Evolutionary conservation across 1,284 basidiomycete species (phyloP).

Genomic region (Pascua guehoae): DNA sequence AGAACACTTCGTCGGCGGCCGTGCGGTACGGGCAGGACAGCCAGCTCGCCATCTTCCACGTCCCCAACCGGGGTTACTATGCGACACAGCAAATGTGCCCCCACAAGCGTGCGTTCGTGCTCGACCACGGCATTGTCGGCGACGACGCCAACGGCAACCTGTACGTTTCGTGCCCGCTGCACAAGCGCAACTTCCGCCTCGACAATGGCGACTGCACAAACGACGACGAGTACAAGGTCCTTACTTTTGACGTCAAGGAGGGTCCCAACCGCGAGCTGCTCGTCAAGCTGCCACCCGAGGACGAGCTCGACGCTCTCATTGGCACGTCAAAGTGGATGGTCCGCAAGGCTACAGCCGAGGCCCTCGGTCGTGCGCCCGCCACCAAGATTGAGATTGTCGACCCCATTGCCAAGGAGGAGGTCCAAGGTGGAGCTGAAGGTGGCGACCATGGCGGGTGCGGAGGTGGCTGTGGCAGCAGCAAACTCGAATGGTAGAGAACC

Average conservation of each 20-base stretch:
- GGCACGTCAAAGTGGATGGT: slow-evolving; percentile 58
- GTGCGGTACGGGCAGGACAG: slow-evolving; percentile 65
- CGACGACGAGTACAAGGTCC: slow-evolving; percentile 62
- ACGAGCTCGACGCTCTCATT: slow-evolving; percentile 62
- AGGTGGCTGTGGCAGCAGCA: too few relatives aligned
- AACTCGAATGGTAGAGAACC: too few relatives aligned
- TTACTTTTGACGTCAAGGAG: slow-evolving; percentile 62
- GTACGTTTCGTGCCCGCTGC: slow-evolving; percentile 51
- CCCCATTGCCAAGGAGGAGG: too few relatives aligned
- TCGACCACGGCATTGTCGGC: slow-evolving; percentile 65
- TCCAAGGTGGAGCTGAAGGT: too few relatives aligned
- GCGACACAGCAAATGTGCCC: slow-evolving; percentile 67
- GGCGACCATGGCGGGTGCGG: too few relatives aligned
- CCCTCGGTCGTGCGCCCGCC: slow-evolving; percentile 6
- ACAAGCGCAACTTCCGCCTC: slow-evolving; percentile 68
- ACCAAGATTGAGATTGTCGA: too few relatives aligned
- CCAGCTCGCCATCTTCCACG: slow-evolving; percentile 65
- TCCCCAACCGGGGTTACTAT: slow-evolving; percentile 59
- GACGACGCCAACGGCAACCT: slow-evolving; percentile 58
- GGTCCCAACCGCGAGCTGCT: slow-evolving; percentile 54
- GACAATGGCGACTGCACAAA: slow-evolving; percentile 61
- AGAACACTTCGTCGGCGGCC: slow-evolving; percentile 55
- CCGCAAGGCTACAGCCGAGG: slow-evolving; percentile 51
- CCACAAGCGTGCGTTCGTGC: slow-evolving; percentile 65
- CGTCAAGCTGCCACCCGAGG: slow-evolving; percentile 58